Conservation (phyloP, 78 protist genomes). For the Dictyostelium firmibasis region DNA sequence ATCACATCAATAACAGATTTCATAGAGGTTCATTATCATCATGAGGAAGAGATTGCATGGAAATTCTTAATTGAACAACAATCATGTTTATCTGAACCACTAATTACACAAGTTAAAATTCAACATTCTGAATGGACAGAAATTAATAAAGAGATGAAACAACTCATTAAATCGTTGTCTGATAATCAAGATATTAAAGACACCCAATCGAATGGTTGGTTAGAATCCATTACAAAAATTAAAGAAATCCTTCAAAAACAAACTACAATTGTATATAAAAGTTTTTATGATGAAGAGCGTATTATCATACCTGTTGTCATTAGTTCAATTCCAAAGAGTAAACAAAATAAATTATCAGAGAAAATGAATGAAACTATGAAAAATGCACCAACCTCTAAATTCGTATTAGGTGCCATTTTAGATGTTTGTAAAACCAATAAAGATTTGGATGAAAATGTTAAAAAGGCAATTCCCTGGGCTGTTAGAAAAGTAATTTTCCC, state of each 20-base stretch:
- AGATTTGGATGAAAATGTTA: neutral
- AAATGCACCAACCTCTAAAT: neutral
- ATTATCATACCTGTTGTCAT: neutral
- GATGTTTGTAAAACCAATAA: neutral
- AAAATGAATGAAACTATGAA: neutral
- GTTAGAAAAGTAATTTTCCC: constrained; percentile 15
- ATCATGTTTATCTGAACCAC: neutral
- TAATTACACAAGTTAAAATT: neutral
- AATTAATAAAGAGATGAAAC: neutral
- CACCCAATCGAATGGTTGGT: neutral
- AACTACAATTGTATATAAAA: neutral
- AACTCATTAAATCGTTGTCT: neutral
- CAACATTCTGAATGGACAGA: constrained; percentile 32
- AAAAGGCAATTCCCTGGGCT: constrained; percentile 8
- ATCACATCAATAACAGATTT: neutral
- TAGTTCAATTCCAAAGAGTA: neutral
- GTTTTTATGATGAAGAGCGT: constrained; percentile 52
- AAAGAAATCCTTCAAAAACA: neutral
- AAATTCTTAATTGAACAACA: neutral
- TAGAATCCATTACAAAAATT: neutral
- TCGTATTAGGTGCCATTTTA: neutral
- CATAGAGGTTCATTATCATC: constrained; percentile 11
- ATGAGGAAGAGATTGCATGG: constrained; percentile 33
- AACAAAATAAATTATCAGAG: constrained; percentile 10
- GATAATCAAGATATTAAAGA: neutral